Percentiles rank a stretch among this genome's conserved stretches.
phyloP scores from a whole-genome alignment of 2,329 filamentous ascomycete genomes.

The Alternaria alternata region DNA sequence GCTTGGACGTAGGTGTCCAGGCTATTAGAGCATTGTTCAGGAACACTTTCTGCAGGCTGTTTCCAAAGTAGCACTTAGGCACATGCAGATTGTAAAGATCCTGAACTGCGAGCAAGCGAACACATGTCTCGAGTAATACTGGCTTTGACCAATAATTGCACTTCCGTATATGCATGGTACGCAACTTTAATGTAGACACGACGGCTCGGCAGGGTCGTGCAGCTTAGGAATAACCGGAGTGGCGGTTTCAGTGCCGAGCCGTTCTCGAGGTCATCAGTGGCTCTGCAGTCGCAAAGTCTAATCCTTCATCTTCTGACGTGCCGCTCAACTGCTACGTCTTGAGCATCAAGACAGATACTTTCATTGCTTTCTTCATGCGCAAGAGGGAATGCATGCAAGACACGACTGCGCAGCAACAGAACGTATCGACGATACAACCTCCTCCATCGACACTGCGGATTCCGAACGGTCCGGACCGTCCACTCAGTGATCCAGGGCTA shows the following conservation, averaged over 20 bases:
- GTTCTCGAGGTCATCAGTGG: not conserved
- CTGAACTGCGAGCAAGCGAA: constrained; percentile 3
- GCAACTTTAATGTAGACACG: constrained; percentile 19
- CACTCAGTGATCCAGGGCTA: not conserved
- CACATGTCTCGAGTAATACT: constrained; percentile 4
- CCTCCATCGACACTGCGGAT: not conserved
- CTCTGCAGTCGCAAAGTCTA: constrained; percentile 3
- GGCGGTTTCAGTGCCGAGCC: constrained; percentile 8
- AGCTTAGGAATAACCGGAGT: constrained; percentile 13
- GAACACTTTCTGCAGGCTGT: not conserved
- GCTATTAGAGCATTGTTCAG: constrained; percentile 7
- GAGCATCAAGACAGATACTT: not conserved
- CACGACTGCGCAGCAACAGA: not conserved
- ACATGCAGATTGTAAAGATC: constrained; percentile 11
- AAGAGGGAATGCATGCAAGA: not conserved
- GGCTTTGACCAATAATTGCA: constrained; percentile 8
- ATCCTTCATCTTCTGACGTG: constrained; percentile 2
- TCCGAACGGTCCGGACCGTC: not conserved
- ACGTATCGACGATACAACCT: not conserved
- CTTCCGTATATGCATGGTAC: constrained; percentile 15
- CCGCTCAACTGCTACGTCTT: constrained; percentile 1
- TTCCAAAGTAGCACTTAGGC: constrained; percentile 5
- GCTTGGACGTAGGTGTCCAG: constrained; percentile 1
- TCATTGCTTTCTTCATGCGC: not conserved
- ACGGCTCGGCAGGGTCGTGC: constrained; percentile 9